Base-by-base conservation (phyloP, 2,329 filamentous ascomycete species). In the Aspergillus quadricinctus region DNA sequence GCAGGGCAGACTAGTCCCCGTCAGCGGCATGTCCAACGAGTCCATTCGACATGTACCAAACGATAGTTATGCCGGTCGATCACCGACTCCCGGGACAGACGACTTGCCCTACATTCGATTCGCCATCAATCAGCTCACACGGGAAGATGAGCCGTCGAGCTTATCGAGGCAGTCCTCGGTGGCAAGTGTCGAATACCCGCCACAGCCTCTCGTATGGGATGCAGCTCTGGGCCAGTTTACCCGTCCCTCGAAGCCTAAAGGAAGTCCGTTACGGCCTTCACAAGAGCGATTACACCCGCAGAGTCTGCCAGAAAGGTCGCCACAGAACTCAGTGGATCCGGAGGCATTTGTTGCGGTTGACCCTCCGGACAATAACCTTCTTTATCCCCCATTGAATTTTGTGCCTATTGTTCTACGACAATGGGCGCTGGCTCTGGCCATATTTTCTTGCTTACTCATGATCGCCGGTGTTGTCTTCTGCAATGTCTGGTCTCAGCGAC, bases 71-170 rank as follows among this genome's bases (percentile, higher is more conserved):
- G 61, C 65, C 46, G 63, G 71, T 17, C 76, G 76, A 52, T 76
- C 79, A 11, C 78, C 81, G 2, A 93, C 90, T 0, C 92, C 92
- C 0, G 90, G 88, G 9, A 79, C 91, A 41, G 92, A 96, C 67
- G 89, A 96, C 67, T 88, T 86, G 8, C 92, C 91, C 0, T 96
- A 92, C 72, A 90, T 97, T 61, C 88, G 88, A 61, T 95, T 94
- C 71, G 92, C 93, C 43, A 85, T 97, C 60, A 89, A 96, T 61
- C 90, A 93, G 60, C 78, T 97, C 64, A 95, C 91, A 5, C 81
- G 88, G 49, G 84, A 89, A 66, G 87, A 87, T 56, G 85, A 89
- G 58, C 80, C 85, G 5, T 75, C 78, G 56, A 80, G 81, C 9
- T 77, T 81, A 54, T 77, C 79, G 54, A 75, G 82, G 62, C 80